These are phyloP conservation scores for Physaria fendleri DNA, from an alignment of 345 rosid genomes.

Conservation along the genomic window DNA sequence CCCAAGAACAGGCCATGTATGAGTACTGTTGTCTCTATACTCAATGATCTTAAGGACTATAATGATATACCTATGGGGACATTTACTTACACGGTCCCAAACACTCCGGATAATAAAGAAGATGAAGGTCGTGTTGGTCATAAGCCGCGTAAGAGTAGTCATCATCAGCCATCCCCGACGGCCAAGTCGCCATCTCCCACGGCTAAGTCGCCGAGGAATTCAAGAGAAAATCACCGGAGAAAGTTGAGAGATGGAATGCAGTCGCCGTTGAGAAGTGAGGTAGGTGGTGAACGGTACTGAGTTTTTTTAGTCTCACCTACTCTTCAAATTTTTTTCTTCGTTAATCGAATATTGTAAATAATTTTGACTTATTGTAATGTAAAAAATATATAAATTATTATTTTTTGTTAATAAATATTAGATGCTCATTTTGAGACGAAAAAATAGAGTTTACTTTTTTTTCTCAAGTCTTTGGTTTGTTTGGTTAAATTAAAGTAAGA, in stretches of 20 bases:
- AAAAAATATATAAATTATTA: neutral
- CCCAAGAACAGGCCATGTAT: slow-evolving; percentile 72
- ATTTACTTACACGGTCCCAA: slow-evolving; percentile 58
- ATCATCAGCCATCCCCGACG: slow-evolving; percentile 25
- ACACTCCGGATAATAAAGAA: slow-evolving; percentile 20
- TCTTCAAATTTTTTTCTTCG: neutral
- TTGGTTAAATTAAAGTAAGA: slow-evolving; percentile 6
- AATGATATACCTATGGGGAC: slow-evolving; percentile 53
- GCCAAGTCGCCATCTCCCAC: slow-evolving; percentile 26
- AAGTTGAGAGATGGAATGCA: slow-evolving; percentile 29
- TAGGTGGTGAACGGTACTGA: slow-evolving; percentile 31
- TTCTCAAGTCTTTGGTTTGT: neutral
- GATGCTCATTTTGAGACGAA: neutral
- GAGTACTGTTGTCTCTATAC: slow-evolving; percentile 50
- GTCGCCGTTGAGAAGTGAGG: slow-evolving; percentile 41
- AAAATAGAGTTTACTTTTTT: neutral
- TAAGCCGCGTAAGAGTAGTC: slow-evolving; percentile 34
- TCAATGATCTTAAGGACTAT: slow-evolving; percentile 55
- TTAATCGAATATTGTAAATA: slow-evolving; percentile 7
- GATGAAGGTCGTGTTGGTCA: slow-evolving; percentile 23
- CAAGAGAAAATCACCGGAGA: slow-evolving; percentile 22
- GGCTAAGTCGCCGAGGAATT: slow-evolving; percentile 21
- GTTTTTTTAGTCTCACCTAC: slow-evolving; percentile 1
- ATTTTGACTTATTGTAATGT: neutral
- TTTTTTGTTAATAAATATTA: neutral